These are phyloP conservation scores for Wickerhamomyces rabaulensis DNA, from an alignment of 805 yeast species.

Conservation along the genomic window DNA sequence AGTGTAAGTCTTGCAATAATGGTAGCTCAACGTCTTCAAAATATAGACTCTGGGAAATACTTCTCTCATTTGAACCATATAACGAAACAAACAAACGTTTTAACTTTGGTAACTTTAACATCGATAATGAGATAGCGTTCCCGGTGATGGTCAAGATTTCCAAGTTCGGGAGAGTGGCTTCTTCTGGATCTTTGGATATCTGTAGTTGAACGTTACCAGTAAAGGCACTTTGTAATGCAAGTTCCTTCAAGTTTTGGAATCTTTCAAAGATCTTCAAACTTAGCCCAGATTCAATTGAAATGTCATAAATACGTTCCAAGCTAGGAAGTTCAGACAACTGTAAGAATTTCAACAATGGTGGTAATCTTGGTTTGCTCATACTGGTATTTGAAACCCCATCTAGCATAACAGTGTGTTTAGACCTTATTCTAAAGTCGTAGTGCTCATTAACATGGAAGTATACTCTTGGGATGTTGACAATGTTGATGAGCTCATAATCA, in stretches of 20 bases:
- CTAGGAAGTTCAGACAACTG: constrained; percentile 17
- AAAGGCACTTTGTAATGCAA: constrained; percentile 18
- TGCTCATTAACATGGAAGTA: constrained; percentile 11
- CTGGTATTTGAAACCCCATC: constrained; percentile 16
- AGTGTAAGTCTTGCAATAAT: not conserved
- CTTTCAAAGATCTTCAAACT: constrained; percentile 16
- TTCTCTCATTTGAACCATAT: constrained; percentile 16
- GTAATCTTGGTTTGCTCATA: constrained; percentile 17
- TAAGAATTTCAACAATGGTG: constrained; percentile 16
- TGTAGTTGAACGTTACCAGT: constrained; percentile 10
- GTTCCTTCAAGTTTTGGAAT: constrained; percentile 8
- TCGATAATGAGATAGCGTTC: constrained; percentile 13
- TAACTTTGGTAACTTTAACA: constrained; percentile 10
- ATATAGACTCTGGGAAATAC: constrained; percentile 9
- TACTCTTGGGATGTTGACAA: constrained; percentile 11
- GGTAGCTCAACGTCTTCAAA: constrained; percentile 9
- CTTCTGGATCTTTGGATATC: not conserved
- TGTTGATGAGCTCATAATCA: constrained; percentile 14
- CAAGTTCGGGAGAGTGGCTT: constrained; percentile 5
- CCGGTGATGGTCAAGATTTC: constrained; percentile 14
- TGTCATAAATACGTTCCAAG: constrained; percentile 10
- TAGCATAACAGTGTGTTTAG: constrained; percentile 8
- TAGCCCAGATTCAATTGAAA: constrained; percentile 20
- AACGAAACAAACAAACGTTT: constrained; percentile 8
- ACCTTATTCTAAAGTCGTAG: constrained; percentile 15